A percentile compares a stretch with the other conserved stretches of the same genome.
phyloP scores from a whole-genome alignment of 352 stramenopile genomes.

The Pythium grandisporangium region DNA sequence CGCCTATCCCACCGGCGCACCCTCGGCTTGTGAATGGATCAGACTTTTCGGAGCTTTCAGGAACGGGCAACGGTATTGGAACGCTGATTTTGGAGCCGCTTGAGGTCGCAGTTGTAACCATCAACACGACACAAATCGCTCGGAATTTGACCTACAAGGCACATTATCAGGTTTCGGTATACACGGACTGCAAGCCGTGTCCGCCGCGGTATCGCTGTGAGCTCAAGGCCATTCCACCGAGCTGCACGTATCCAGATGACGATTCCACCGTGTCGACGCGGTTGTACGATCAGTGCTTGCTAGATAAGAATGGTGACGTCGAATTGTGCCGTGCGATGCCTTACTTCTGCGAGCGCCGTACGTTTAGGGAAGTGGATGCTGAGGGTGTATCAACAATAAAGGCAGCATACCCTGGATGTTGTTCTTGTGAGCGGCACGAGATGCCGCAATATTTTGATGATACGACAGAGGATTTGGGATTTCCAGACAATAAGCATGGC shows the following conservation, averaged over 20 bases:
- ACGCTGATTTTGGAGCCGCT: slow-evolving; percentile 76
- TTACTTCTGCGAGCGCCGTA: slow-evolving; percentile 45
- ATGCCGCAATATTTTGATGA: slow-evolving; percentile 89
- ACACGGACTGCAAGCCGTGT: slow-evolving; percentile 94
- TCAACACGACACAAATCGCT: slow-evolving; percentile 86
- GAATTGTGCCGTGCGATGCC: slow-evolving; percentile 51
- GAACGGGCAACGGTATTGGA: slow-evolving; percentile 40
- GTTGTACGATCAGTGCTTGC: slow-evolving; percentile 42
- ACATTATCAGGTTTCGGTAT: slow-evolving; percentile 93
- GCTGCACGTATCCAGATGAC: slow-evolving; percentile 59
- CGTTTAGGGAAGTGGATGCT: slow-evolving; percentile 10
- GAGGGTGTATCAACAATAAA: slow-evolving; percentile 12
- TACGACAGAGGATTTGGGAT: slow-evolving; percentile 57
- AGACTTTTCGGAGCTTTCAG: slow-evolving; percentile 73
- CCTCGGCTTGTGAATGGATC: slow-evolving; percentile 41
- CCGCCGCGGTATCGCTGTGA: slow-evolving; percentile 89
- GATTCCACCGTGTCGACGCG: slow-evolving; percentile 27
- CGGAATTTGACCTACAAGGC: slow-evolving; percentile 95
- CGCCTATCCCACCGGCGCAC: slow-evolving; percentile 57
- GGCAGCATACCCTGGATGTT: slow-evolving; percentile 57
- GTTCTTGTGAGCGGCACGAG: slow-evolving; percentile 75
- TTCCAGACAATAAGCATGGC: slow-evolving; percentile 93
- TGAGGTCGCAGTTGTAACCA: slow-evolving; percentile 89
- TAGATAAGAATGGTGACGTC: slow-evolving; percentile 19
- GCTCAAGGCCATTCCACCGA: slow-evolving; percentile 20